Base-by-base conservation (phyloP, 495 filamentous ascomycete genomes). In the Xylona heveae region DNA sequence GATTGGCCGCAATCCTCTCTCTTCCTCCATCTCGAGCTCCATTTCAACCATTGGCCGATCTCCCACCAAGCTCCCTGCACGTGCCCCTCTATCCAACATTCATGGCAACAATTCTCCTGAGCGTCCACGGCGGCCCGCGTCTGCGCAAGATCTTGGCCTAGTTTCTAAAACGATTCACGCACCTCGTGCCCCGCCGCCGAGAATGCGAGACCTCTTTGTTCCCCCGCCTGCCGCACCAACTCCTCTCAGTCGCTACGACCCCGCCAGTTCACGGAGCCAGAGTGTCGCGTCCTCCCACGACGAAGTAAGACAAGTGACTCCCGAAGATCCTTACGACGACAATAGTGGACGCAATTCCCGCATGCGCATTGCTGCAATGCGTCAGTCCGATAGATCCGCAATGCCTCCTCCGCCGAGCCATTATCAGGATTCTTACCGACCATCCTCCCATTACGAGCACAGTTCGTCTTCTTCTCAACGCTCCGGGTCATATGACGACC, bases 261-360 rank as follows among this genome's bases (percentile, higher is more conserved):
- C 28, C 2, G 36, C 39, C 13, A 8, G 6, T 21, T 15, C 10
- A 3, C 67, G 74, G 24, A 66, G 66, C 40, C 60, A 62, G 9
- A 81, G 76, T 40, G 67, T 79, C 19, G 49, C 62, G 30, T 74
- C 73, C 3, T 51, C 48, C 14, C 35, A 34, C 8, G 58, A 61
- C 19, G 65, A 66, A 41, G 78, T 93, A 5, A 69, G 82, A 18
- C 70, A 79, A 20, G 68, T 91, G 21, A 61, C 61, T 38, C 79
- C 80, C 0, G 83, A 94, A 42, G 83, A 94, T 46, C 68, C 75
- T 2, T 91, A 90, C 39, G 74, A 81, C 42, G 82, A 90, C 44
- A 60, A 43, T n/a, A n/a, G n/a, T n/a, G 59, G 22, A 52, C 55
- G 31, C 58, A 61, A 43, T 55, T 56, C 35, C 58, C 56, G 7